Base-by-base conservation (phyloP, 2,329 filamentous ascomycete genomes). In the Fusarium sp. region DNA sequence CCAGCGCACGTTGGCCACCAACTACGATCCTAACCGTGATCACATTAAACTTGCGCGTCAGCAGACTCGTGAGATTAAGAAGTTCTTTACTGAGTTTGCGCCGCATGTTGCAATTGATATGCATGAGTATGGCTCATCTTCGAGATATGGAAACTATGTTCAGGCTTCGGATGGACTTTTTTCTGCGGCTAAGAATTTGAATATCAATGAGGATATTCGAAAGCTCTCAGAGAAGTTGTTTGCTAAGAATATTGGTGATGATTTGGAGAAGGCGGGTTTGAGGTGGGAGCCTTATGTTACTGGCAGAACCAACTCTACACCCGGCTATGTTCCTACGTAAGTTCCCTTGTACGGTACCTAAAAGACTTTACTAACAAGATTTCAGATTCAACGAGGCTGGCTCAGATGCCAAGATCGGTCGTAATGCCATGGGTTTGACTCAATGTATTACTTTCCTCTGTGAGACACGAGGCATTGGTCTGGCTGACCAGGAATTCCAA, bases 171-270 rank as follows among this genome's bases (percentile, higher is more conserved):
- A 79, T 40, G 77, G 75, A 1, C 70, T 77, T 3, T 80, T 78
- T 46, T 78, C 78, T 0, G 77, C 78, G 2, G 77, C 77, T 3
- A 79, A 79, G 67, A 79, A 79, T 25, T 53, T 79, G 6, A 80
- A 80, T 9, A 79, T 80, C 45, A 67, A 80, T 51, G 34, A 63
- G 11, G 62, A 70, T 18, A 79, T 79, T 13, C 72, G 78, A 10
- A 58, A 69, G 5, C 34, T 80, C 5, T 76, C 77, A 0, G 78
- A 79, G 43, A 48, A 70, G 20, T 13, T 79, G 0, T 79, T 79
- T 54, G 72, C 75, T 0, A 72, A 71, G 20, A 73, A 67, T 0
- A 74, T 79, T 7, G 77, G 70, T 0, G 55, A 71, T 5, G 77
- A 74, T 16, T 76, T 79, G 76, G 75, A 77, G 18, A 66, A 61